Evolutionary conservation across 2,329 filamentous ascomycete species (phyloP), one percentile per base, ranked within the genome.

Genomic region (Scytalidium lignicola): DNA sequence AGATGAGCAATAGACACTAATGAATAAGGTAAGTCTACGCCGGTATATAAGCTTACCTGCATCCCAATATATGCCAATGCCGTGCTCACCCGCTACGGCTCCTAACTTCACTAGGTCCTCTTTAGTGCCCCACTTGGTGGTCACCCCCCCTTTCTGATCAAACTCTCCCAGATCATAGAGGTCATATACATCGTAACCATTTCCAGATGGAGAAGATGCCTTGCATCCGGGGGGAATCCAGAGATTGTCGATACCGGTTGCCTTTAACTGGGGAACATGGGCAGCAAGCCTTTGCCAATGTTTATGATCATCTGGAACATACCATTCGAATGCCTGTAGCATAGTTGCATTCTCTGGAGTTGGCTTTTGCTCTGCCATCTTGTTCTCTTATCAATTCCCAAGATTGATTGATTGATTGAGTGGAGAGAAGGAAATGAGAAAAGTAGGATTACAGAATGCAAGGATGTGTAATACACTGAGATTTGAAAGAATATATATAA

Each of bases 181-280:
- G 60, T 88, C 85, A 60, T 87, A 88, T 53, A 82, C 73, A 62
- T 85, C 82, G 55, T 86, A 85, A 4, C 85, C 85, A 58, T 86
- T 87, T 18, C 82, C 79, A 22, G 74, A 65, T 0, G 76, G 74
- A 23, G 74, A 74, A 51, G 79, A 78, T 0, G 78, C 83, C 67
- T 88, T 89, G 66, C 83, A 87, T 48, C 78, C 85, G 0, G 85
- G 85, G 1, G 85, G 85, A 5, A 88, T 75, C 84, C 85, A 88
- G 26, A 85, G 68, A 49, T 74, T 74, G 45, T 80, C 76, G 43
- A 88, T 71, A 2, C 85, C 85, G 28, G 82, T 73, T 0, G 72
- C 68, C 57, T 80, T 78, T 2, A 87, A 69, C 2, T 69, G 67
- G 0, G 78, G 74, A 1, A 85, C 59, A 6, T 72, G 71, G 17